Conservation (phyloP, 805 yeast species). For the Saturnispora gosingensis region DNA sequence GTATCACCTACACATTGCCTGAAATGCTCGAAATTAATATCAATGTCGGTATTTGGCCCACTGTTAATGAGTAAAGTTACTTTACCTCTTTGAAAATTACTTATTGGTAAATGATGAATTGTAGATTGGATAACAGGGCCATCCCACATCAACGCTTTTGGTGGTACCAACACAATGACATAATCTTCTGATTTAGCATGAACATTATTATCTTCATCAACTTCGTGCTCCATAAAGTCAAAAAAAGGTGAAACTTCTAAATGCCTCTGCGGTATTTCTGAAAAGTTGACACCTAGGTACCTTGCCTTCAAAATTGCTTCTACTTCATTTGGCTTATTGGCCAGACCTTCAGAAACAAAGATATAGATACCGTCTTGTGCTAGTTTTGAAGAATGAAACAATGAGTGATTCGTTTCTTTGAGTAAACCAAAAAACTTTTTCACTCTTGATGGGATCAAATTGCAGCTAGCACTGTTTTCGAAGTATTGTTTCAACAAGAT, state of each 20-base stretch:
- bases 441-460: slow-evolving; percentile 40
- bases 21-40: slow-evolving; percentile 47
- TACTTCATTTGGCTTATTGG: slow-evolving; percentile 34
- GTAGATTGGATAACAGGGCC: slow-evolving; percentile 55
- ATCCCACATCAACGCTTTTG: slow-evolving; percentile 85
- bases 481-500: slow-evolving; percentile 58
- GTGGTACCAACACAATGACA: slow-evolving; percentile 63
- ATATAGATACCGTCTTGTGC: slow-evolving; percentile 73
- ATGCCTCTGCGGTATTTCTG: slow-evolving; percentile 27
- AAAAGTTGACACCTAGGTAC: slow-evolving; percentile 43
- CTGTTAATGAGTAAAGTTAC: slow-evolving; percentile 62
- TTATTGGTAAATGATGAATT: slow-evolving; percentile 36
- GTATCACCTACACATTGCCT: slow-evolving; percentile 48
- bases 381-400: slow-evolving; percentile 56
- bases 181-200: slow-evolving; percentile 36
- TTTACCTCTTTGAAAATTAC: slow-evolving; percentile 59
- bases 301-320: slow-evolving; percentile 36
- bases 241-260: slow-evolving; percentile 23
- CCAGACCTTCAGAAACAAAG: slow-evolving; percentile 59
- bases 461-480: slow-evolving; percentile 61
- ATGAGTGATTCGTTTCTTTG: slow-evolving; percentile 59
- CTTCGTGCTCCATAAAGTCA: slow-evolving; percentile 14
- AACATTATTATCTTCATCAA: slow-evolving; percentile 12
- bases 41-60: slow-evolving; percentile 47
- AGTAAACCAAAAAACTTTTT: slow-evolving; percentile 48